A percentile compares a stretch with the other conserved stretches of the same genome.
These are phyloP conservation scores for Leccinum griseonigrum DNA, from an alignment of 1,284 basidiomycete species.

Conservation along the genomic window DNA sequence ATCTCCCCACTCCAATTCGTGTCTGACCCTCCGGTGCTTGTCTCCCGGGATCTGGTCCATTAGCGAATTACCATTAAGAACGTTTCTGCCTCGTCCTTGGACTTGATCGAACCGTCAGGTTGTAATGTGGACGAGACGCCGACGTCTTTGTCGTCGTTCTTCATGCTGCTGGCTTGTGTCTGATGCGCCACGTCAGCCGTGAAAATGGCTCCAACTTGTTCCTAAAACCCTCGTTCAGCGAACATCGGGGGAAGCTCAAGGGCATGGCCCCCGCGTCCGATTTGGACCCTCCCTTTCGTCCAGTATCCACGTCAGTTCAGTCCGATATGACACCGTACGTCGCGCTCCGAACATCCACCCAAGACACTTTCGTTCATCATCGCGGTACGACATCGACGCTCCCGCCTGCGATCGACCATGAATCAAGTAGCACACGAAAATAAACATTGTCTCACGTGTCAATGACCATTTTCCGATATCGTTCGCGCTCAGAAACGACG, in stretches of 20 bases:
- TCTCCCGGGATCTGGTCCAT: constrained; percentile 75
- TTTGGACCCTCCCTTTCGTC: constrained; percentile 90
- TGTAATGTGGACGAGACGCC: constrained; percentile 18
- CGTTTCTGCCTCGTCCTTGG: constrained; percentile 15
- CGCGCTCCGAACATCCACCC: constrained; percentile 66
- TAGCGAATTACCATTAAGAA: constrained; percentile 38
- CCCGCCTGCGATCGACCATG: constrained; percentile 48
- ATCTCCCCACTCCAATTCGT: constrained; percentile 88
- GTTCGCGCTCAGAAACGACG: constrained; percentile 62
- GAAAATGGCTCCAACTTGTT: constrained; percentile 70
- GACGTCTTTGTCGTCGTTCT: constrained; percentile 11
- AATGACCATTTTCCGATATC: constrained; percentile 64
- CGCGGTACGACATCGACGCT: constrained; percentile 66
- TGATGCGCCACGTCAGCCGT: background rate
- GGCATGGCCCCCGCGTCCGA: constrained; percentile 55
- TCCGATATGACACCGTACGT: constrained; percentile 70
- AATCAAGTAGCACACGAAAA: background rate
- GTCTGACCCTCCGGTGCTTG: constrained; percentile 73
- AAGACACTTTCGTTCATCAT: constrained; percentile 58
- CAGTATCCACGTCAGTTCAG: constrained; percentile 62
- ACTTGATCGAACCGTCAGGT: constrained; percentile 14
- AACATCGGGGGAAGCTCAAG: background rate
- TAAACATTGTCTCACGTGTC: constrained; percentile 49
- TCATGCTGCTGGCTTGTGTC: background rate
- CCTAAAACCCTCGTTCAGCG: constrained; percentile 35